Base-by-base conservation (phyloP, 2,329 filamentous ascomycete genomes). In the Cytospora leucostoma region DNA sequence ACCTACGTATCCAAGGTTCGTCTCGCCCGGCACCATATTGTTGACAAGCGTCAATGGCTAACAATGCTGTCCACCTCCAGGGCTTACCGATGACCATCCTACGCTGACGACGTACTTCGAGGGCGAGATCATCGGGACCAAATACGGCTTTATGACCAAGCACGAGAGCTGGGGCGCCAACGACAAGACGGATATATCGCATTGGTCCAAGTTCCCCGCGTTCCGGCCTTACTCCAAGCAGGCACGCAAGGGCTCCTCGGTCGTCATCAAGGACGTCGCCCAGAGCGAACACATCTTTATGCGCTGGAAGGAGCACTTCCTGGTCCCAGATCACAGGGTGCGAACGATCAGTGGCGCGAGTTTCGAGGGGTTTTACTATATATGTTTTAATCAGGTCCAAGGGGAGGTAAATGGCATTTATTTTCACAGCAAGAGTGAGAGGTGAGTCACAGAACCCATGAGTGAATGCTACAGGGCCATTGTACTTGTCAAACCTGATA, bases 81-180 rank as follows among this genome's bases (percentile, higher is more conserved):
- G 93, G 59, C 82, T 99, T 17, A 98, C 95, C 0, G 90, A 96
- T 73, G 93, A 97, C 76, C 94, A 98, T 74, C 94, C 94, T 13
- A 97, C 93, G n/a, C 82, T 99, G 57, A 98, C 94, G 10, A 99
- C 95, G 1, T 99, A 96, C 75, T 99, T 99, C 71, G 94, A 98
- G 77, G 93, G 94, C 74, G 95, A 99, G 77, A 96, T 99, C 61
- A 97, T 99, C 68, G 95, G 95, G 56, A 89, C 88, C 63, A 96
- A 96, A 74, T 93, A 98, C 78, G 90, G 88, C n/a, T 99, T 99
- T 79, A 85, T 90, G 67, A 99, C 95, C 44, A 87, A 91, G 68
- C 92, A 97, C 74, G 86, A 91, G 63, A 87, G 88, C 70, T 99
- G 95, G 95, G 95, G 94, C 59, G 94, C 93, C 54, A 94, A 85